Percentiles rank a stretch among this genome's conserved stretches.
Conservation (phyloP, 352 stramenopile genomes). For the Saprolegnia parasitica region DNA sequence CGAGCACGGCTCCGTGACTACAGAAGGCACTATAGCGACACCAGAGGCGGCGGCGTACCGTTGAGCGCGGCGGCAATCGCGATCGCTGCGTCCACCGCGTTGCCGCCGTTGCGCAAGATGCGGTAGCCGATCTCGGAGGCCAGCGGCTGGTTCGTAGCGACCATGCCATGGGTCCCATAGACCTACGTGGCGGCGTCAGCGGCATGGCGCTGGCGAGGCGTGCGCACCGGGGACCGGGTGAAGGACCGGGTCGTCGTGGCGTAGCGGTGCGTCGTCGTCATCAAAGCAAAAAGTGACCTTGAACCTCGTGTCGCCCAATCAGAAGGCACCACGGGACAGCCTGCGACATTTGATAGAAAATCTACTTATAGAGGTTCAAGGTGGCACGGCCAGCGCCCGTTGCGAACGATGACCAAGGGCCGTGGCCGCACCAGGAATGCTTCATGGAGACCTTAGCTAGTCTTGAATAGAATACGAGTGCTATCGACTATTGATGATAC, state of each 20-base stretch:
- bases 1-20: constrained; percentile 66
- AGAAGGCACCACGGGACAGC: neutral
- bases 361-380: no score
- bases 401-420: no score
- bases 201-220: neutral
- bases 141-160: constrained; percentile 91
- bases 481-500: no score
- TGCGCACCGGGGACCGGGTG: constrained; percentile 14
- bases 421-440: no score
- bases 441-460: no score
- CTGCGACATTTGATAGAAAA: no score
- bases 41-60: constrained; percentile 42
- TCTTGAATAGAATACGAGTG: no score
- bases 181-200: constrained; percentile 36
- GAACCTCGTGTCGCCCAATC: neutral
- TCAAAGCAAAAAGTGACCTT: neutral
- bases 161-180: constrained; percentile 86
- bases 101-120: constrained; percentile 86
- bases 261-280: neutral
- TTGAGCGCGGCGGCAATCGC: constrained; percentile 65
- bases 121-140: constrained; percentile 90
- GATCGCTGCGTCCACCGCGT: constrained; percentile 91
- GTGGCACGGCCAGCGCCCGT: no score
- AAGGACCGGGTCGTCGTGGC: neutral
- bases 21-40: constrained; percentile 52